These are phyloP conservation scores for Collybiopsis luxurians DNA, from an alignment of 768 basidiomycete species.

Conservation along the genomic window DNA sequence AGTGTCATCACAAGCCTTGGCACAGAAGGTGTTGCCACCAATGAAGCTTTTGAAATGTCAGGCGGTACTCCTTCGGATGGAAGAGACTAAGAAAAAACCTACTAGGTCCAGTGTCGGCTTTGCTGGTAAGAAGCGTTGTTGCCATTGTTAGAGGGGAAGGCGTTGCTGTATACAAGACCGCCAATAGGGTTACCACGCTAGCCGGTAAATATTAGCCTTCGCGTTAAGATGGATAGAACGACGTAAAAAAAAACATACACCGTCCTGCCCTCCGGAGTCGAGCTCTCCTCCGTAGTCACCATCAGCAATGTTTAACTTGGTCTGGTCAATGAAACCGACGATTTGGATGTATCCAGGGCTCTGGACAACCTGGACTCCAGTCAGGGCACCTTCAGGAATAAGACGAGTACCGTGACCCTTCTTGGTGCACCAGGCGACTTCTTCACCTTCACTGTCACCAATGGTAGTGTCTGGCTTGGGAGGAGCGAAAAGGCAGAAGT, in stretches of 20 bases:
- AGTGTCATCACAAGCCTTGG: conserved; percentile 52
- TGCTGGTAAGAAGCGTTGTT: conserved; percentile 39
- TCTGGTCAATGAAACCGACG: conserved; percentile 58
- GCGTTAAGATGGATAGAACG: neutral
- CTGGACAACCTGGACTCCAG: conserved; percentile 53
- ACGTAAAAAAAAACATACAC: conserved; percentile 26
- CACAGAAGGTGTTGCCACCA: conserved; percentile 45
- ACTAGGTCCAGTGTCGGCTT: conserved; percentile 49
- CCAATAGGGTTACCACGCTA: conserved; percentile 60
- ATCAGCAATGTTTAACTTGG: conserved; percentile 40
- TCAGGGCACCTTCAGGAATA: conserved; percentile 55
- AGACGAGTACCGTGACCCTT: conserved; percentile 59
- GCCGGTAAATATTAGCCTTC: neutral
- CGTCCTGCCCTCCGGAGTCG: conserved; percentile 66
- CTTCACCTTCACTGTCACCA: conserved; percentile 56
- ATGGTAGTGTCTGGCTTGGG: conserved; percentile 45
- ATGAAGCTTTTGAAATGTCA: conserved; percentile 43
- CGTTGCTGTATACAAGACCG: conserved; percentile 47
- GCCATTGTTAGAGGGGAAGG: conserved; percentile 31
- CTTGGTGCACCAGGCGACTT: conserved; percentile 71
- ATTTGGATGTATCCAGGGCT: conserved; percentile 55
- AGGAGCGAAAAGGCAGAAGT: conserved; percentile 62
- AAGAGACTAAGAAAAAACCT: conserved; percentile 13
- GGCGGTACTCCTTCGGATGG: neutral
- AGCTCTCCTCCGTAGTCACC: conserved; percentile 68